Evolutionary conservation across 768 basidiomycete species (phyloP), one percentile per base, ranked within the genome.

Genomic region (Coprinopsis sp.): DNA sequence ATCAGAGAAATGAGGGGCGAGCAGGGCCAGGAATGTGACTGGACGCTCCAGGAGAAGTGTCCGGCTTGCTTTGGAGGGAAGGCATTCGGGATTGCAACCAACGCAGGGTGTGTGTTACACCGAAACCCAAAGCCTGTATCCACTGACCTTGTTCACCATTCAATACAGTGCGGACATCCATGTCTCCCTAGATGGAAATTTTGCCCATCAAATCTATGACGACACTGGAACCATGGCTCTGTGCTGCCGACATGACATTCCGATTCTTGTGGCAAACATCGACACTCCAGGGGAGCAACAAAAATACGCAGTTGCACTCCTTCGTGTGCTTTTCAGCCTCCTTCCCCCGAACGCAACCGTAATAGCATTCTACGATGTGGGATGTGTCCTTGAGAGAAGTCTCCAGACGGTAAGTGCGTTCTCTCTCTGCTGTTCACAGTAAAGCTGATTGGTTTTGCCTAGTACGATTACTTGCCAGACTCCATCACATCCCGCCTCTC

Each of bases 101-200:
- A 48, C n/a, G n/a, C n/a, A 1, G 38, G 58, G 59, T 60, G 39
- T 46, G 64, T 48, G 18, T 16, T 18, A 39, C 7, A 39, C 45
- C n/a, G n/a, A n/a, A n/a, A n/a, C 2, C 21, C 19, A 24, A 29
- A 12, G 18, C 40, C 29, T n/a, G 30, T 6, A 16, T 31, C 39
- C 33, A 53, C 31, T 48, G 5, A 12, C 14, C 10, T 16, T 23
- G 19, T 31, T 31, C 31, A 23, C 19, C n/a, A 18, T 10, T 10
- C 18, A 8, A n/a, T 64, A 67, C 1, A 68, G 71, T 0, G 62
- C 58, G 0, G 68, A 73, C 46, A 54, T 71, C 8, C 69, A 71
- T 28, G 51, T 73, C 0, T 56, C 58, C 1, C 52, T 58, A 0
- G 69, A 73, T 54, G 68, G 67, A 0, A 70, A 68, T 31, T 72